phyloP scores from a whole-genome alignment of 2,329 filamentous ascomycete species.

The Curvularia lunata region DNA sequence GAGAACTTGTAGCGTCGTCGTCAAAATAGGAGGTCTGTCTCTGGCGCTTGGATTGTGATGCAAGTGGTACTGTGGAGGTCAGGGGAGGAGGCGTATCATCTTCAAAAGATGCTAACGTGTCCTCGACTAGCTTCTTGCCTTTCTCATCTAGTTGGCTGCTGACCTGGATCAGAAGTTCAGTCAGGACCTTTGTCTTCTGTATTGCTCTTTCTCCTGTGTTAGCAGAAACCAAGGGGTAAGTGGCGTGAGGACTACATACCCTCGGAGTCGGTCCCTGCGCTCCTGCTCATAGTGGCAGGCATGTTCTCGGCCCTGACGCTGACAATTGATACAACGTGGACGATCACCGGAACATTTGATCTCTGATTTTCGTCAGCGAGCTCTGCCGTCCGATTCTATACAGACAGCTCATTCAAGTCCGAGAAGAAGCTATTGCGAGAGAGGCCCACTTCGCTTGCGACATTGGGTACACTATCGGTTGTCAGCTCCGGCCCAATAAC shows the following conservation, averaged over 20 bases:
- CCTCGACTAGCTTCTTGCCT: slow-evolving; percentile 18
- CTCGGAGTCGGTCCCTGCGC: slow-evolving; percentile 43
- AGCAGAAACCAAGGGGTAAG: not conserved
- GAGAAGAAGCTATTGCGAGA: slow-evolving; percentile 1
- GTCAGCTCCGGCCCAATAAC: slow-evolving; percentile 8
- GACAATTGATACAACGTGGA: slow-evolving; percentile 44
- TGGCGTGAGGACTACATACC: slow-evolving; percentile 22
- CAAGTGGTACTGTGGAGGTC: not conserved
- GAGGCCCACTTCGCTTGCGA: slow-evolving; percentile 26
- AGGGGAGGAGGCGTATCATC: slow-evolving; percentile 11
- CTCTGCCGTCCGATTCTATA: not conserved
- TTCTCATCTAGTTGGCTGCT: slow-evolving; percentile 18
- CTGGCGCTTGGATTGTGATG: slow-evolving; percentile 12
- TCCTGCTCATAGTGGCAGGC: slow-evolving; percentile 42
- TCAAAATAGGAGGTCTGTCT: slow-evolving; percentile 7
- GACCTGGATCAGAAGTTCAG: slow-evolving; percentile 26
- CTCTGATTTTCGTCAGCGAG: slow-evolving; percentile 24
- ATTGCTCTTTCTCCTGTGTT: slow-evolving; percentile 13
- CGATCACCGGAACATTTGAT: slow-evolving; percentile 45
- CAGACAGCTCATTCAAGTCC: not conserved
- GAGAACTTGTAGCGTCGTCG: slow-evolving; percentile 2
- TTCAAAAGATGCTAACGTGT: slow-evolving; percentile 18
- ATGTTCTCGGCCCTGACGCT: slow-evolving; percentile 26
- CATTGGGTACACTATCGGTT: slow-evolving; percentile 23
- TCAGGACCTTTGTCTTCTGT: slow-evolving; percentile 24